Percentiles rank a stretch among this genome's conserved stretches.
Conservation (phyloP, 345 rosid genomes). For the Brassica juncea region DNA sequence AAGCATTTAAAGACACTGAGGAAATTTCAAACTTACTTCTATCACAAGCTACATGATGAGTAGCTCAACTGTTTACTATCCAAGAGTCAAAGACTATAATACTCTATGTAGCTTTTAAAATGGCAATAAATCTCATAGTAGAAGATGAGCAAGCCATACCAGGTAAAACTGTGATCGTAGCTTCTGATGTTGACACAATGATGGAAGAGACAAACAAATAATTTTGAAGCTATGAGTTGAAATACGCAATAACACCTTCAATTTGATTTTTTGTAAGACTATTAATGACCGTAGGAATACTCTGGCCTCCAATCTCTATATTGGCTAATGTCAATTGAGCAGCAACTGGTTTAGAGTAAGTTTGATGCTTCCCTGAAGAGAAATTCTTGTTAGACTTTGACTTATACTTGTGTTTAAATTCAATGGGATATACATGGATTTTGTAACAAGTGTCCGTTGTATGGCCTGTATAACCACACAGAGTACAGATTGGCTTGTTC, state of each 20-base stretch:
- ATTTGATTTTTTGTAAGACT: neutral
- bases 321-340: neutral
- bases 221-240: neutral
- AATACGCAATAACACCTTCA: neutral
- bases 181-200: neutral
- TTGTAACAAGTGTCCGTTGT: neutral
- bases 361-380: neutral
- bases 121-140: neutral
- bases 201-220: no score
- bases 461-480: neutral
- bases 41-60: neutral
- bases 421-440: neutral
- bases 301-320: no score
- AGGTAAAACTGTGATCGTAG: neutral
- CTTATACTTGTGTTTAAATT: neutral
- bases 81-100: neutral
- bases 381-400: no score
- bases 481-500: neutral
- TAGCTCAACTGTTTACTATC: neutral
- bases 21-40: neutral
- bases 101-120: neutral
- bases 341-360: neutral
- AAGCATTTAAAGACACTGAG: neutral
- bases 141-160: neutral
- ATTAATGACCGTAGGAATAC: no score